Conservation (phyloP, 345 rosid genomes). For the Salix suchowensis region DNA sequence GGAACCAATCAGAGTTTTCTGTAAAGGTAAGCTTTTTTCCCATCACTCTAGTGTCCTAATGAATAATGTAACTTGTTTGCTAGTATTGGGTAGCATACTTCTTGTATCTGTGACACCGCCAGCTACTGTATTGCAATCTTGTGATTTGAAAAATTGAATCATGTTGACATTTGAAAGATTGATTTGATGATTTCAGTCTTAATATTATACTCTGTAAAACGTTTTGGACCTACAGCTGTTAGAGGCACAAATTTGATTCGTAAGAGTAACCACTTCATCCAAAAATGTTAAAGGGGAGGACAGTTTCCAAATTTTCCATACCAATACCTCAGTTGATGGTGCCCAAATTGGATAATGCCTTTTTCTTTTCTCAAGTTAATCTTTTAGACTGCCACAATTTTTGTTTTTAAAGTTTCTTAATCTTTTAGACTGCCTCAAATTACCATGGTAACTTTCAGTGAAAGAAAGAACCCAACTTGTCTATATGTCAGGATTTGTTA, state of each 20-base stretch:
- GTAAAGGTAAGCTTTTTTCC: constrained; percentile 54
- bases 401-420: too few relatives aligned
- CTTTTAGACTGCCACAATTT: not conserved
- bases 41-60: not conserved
- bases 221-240: not conserved
- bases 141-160: not conserved
- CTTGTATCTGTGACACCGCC: not conserved
- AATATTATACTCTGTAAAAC: not conserved
- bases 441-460: not conserved
- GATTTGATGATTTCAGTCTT: not conserved
- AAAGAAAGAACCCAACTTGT: not conserved
- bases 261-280: not conserved
- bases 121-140: not conserved
- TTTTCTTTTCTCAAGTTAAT: too few relatives aligned
- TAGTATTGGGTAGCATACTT: not conserved
- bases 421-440: not conserved
- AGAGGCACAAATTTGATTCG: not conserved
- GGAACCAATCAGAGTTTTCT: constrained; percentile 58
- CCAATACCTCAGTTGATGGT: not conserved
- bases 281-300: not conserved
- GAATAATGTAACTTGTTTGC: not conserved
- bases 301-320: not conserved
- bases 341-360: not conserved
- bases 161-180: not conserved
- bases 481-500: not conserved